Conservation (phyloP, 2,329 filamentous ascomycete species). For the Fonsecaea multimorphosa region DNA sequence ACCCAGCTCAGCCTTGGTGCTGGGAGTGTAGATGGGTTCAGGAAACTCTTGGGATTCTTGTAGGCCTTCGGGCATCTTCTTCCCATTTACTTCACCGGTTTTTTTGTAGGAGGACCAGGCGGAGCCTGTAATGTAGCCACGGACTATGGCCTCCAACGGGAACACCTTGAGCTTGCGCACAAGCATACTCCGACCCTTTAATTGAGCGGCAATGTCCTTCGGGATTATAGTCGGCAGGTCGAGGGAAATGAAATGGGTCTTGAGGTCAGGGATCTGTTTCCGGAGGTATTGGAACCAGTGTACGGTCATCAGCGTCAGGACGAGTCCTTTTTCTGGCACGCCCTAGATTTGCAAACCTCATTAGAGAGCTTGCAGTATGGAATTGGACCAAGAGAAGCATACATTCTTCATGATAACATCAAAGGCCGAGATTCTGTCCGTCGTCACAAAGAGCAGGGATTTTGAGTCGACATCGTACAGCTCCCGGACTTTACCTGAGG, state of each 20-base stretch:
- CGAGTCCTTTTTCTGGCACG: conserved; percentile 69
- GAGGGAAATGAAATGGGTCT: conserved; percentile 68
- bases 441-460: conserved; percentile 80
- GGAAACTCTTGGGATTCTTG: conserved; percentile 72
- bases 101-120: conserved; percentile 81
- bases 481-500: conserved; percentile 78
- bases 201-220: conserved; percentile 19
- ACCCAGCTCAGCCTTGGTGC: conserved; percentile 81
- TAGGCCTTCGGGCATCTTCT: conserved; percentile 70
- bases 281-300: conserved; percentile 72
- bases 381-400: conserved; percentile 49
- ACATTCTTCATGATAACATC: conserved; percentile 88
- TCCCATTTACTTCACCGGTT: conserved; percentile 79
- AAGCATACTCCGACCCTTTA: conserved; percentile 72
- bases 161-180: conserved; percentile 76
- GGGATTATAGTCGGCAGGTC: conserved; percentile 60
- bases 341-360: conserved; percentile 59
- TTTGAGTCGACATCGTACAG: conserved; percentile 74
- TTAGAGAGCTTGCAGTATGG: conserved; percentile 41
- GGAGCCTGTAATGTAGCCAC: conserved; percentile 85
- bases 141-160: conserved; percentile 82
- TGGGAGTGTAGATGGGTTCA: conserved; percentile 77
- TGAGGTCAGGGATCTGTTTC: conserved; percentile 61
- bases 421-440: conserved; percentile 93
- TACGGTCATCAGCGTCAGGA: conserved; percentile 70